Base-by-base conservation (phyloP, 306 rosid species). In the Echinosophora koreensis region DNA sequence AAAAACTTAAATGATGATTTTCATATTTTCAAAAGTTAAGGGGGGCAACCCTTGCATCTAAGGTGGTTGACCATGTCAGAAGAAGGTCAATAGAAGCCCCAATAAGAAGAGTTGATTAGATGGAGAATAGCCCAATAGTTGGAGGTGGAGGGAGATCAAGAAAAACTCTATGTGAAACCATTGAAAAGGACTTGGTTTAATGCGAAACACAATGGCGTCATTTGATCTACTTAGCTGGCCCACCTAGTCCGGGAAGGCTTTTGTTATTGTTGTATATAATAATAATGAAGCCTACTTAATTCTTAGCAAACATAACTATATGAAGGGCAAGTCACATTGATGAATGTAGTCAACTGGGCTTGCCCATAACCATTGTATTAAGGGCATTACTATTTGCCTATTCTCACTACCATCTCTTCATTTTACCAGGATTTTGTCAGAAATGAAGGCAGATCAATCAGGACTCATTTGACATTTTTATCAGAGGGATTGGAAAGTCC, bases 401-500 rank as follows among this genome's bases (percentile, higher is more conserved):
- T 58, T 71, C 81, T 75, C 70, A 81, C 44, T 12, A 69, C 74
- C 22, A 71, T 66, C 59, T 52, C 59, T 52, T 16, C 74, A 47
- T 54, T 77, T 80, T 83, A 63, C 49, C 93, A 94, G 98, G 93
- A 87, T 47, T 92, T 87, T 77, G 87, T 94, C 54, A 89, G 98
- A 85, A 87, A 82, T 54, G 95, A 92, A 75, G 91, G 84, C 71
- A 89, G 97, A 77, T 92, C 98, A 78, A 81, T 58, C 28, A 84
- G 86, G 35, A 87, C 95, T 44, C 97, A 94, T 85, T 77, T 83
- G 68, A 81, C 93, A 32, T 84, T 86, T 66, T 79, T 92, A 82
- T 90, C 95, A 65, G 97, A 92, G 81, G 98, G 98, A 77, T 79
- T 94, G 72, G 98, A 94, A 81, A 89, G 89, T 87, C 42, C 92